Conservation (phyloP, 1,284 basidiomycete genomes). For the Sparassis latifolia region DNA sequence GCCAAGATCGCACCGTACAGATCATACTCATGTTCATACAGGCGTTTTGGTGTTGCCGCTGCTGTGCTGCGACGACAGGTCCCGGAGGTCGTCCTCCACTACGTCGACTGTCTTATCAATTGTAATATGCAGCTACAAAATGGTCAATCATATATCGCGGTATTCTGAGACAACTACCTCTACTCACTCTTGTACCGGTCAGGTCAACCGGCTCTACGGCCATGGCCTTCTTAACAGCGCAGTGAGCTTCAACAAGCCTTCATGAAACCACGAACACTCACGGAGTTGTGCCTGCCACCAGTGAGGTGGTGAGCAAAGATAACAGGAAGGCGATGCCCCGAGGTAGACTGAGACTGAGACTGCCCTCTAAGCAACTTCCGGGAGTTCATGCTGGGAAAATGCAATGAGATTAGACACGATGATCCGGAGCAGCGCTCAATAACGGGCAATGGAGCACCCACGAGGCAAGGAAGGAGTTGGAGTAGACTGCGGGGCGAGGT, state of each 20-base stretch:
- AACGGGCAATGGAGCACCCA: conserved; percentile 5
- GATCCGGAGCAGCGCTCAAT: background rate
- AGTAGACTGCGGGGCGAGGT: conserved; percentile 15
- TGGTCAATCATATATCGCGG: no score
- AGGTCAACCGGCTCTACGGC: conserved; percentile 13
- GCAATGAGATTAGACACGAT: background rate
- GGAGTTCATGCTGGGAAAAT: conserved; percentile 15
- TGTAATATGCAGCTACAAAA: conserved; percentile 19
- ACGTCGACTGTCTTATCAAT: conserved; percentile 23
- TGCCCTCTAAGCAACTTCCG: conserved; percentile 16
- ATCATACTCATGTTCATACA: no score
- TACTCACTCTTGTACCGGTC: conserved; percentile 10
- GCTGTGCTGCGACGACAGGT: background rate
- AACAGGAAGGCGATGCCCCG: conserved; percentile 13
- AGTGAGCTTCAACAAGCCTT: background rate
- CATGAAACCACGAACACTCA: conserved; percentile 1
- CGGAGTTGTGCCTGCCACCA: conserved; percentile 9
- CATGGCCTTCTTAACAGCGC: background rate
- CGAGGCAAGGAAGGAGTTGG: conserved; percentile 20
- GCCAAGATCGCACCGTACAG: no score
- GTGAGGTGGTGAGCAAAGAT: conserved; percentile 11
- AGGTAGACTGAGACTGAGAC: conserved; percentile 10
- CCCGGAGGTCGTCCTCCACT: conserved; percentile 15
- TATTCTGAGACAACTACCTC: background rate
- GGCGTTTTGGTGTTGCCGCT: no score